phyloP scores from a whole-genome alignment of 768 basidiomycete species.

The Calocera viscosa region DNA sequence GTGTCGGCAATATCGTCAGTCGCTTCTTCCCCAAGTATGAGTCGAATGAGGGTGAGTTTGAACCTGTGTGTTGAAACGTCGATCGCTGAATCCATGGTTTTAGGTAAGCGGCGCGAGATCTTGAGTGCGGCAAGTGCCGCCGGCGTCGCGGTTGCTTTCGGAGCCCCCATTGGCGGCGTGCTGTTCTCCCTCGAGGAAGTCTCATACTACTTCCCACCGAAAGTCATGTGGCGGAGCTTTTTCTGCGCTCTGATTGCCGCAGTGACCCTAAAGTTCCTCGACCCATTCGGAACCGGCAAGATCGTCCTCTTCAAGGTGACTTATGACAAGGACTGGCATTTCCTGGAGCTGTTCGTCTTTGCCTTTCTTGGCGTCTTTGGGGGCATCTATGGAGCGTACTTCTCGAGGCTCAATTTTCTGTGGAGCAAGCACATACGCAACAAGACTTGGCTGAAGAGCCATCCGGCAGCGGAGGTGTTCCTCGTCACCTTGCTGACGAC shows the following conservation, averaged over 20 bases:
- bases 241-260: conserved; percentile 81
- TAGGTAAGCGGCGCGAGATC: conserved; percentile 87
- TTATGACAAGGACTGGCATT: conserved; percentile 90
- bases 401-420: conserved; percentile 79
- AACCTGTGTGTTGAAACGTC: conserved; percentile 6
- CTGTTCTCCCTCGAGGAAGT: conserved; percentile 92
- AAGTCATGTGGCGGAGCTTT: conserved; percentile 82
- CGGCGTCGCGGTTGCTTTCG: conserved; percentile 94
- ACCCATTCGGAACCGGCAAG: conserved; percentile 93
- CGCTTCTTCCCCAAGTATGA: conserved; percentile 82
- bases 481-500: conserved; percentile 71
- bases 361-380: conserved; percentile 80
- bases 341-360: conserved; percentile 76
- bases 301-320: conserved; percentile 85
- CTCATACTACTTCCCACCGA: conserved; percentile 92
- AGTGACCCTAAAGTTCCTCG: conserved; percentile 62
- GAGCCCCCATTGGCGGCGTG: conserved; percentile 89
- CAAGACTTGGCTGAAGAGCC: conserved; percentile 62
- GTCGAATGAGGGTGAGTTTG: conserved; percentile 69
- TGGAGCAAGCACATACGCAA: conserved; percentile 78
- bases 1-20: conserved; percentile 86
- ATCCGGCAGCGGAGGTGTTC: conserved; percentile 74
- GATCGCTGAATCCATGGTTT: neutral
- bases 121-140: conserved; percentile 93
- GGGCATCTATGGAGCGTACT: conserved; percentile 86